Base-by-base conservation (phyloP, 2,329 filamentous ascomycete species). In the Diaporthe citriasiana region DNA sequence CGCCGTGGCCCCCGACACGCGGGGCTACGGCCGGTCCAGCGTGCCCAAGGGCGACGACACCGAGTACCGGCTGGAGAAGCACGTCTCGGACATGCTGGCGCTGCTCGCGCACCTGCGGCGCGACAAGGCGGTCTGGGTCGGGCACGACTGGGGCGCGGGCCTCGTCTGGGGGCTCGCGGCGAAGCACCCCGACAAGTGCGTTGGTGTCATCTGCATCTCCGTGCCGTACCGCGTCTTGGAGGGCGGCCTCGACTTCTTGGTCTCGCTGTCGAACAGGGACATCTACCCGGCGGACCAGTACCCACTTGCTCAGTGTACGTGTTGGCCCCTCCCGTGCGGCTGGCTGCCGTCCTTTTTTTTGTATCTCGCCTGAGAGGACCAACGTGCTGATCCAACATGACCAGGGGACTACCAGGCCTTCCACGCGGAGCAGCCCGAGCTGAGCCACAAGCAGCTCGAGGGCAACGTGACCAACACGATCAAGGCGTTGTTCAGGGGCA, bases 71-170 rank as follows among this genome's bases (percentile, higher is more conserved):
- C 78, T 82, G 1, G 80, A 81, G 51, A 70, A 78, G 0, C 79
- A 84, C 73, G 77, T 81, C 5, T 78, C 80, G 42, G 83, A 83
- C 33, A 60, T 84, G 66, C 59, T 81, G 1, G 80, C 83, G 17
- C 77, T 85, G 0, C 78, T 85, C 0, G 78, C 77, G 27, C 77
- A 80, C 33, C 75, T 82, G 0, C 70, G 71, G 25, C 77, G 85
- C 27, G 73, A 79, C 0, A 81, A 81, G 10, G 86, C 85, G 1
- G 77, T 89, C n/a, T 88, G 87, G 85, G 79, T 87, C 45, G 85
- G 81, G 17, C 86, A 87, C 73, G 85, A 87, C 76, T 86, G 85
- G 85, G 81, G 81, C 60, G 76, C 79, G 17, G 79, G 76, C 2
- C 75, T 78, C 1, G 74, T 78, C 9, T 81, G 77, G 51, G 76